These are phyloP conservation scores for Solanum boliviense DNA, from an alignment of 257 asterid species.

Conservation along the genomic window DNA sequence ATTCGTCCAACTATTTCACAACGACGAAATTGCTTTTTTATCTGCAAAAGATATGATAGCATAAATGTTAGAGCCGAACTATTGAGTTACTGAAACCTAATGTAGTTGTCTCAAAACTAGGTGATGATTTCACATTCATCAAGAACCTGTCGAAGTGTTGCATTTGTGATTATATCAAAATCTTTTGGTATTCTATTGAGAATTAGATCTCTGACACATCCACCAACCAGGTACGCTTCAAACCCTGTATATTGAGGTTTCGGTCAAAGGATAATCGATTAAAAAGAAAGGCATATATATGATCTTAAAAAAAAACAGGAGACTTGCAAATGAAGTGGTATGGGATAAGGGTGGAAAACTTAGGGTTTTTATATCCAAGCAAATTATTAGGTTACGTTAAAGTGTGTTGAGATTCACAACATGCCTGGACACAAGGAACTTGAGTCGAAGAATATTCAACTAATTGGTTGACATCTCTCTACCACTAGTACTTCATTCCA, in stretches of 20 bases:
- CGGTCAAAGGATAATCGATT: neutral
- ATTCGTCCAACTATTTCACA: conserved; percentile 57
- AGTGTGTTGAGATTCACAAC: neutral
- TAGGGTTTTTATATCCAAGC: neutral
- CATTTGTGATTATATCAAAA: conserved; percentile 82
- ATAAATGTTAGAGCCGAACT: neutral
- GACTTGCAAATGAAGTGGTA: neutral
- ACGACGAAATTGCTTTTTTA: conserved; percentile 29
- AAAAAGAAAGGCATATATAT: neutral
- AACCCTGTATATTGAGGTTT: conserved; percentile 35
- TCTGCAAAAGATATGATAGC: conserved; percentile 26
- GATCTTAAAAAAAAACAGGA: neutral
- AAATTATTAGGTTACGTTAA: neutral
- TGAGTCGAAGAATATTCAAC: neutral
- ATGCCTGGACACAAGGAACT: neutral
- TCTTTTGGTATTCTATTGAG: conserved; percentile 81
- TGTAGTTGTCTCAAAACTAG: neutral
- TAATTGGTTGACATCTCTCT: neutral
- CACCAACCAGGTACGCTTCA: conserved; percentile 92
- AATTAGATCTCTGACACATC: conserved; percentile 90
- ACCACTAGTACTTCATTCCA: neutral
- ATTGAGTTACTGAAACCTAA: neutral
- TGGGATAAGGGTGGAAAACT: neutral
- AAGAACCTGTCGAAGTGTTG: conserved; percentile 53
- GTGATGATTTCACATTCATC: neutral